Evolutionary conservation across 345 rosid species (phyloP).

Genomic region (Eucalyptus marginata): DNA sequence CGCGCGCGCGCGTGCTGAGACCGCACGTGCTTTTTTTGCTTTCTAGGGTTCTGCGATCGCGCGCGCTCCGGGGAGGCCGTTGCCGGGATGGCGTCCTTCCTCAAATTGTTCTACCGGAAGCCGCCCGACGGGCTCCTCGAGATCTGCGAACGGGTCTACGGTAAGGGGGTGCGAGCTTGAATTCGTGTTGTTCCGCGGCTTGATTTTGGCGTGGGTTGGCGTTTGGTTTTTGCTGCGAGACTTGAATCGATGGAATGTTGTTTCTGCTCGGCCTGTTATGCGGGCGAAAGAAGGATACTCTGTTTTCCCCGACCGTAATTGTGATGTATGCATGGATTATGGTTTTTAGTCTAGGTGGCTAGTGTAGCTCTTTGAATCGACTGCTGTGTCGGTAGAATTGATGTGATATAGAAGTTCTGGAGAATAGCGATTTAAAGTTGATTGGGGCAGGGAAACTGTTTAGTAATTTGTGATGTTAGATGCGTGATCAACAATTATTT

Average conservation of each 20-base stretch:
- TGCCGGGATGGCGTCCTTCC: slow-evolving; percentile 63
- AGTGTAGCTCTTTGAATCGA: not conserved
- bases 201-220: not conserved
- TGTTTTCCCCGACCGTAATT: not conserved
- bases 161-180: slow-evolving; percentile 11
- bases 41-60: not conserved
- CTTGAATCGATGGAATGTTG: not conserved
- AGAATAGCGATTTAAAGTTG: not conserved
- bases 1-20: not conserved
- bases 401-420: not conserved
- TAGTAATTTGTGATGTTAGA: not conserved
- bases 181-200: not conserved
- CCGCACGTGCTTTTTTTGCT: not conserved
- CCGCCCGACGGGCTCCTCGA: slow-evolving; percentile 95
- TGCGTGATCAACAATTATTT: not conserved
- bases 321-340: not conserved
- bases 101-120: slow-evolving; percentile 68
- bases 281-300: not conserved
- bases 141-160: slow-evolving; percentile 80
- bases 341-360: not conserved
- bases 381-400: not conserved
- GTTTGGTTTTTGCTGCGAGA: not conserved
- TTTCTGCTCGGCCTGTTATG: not conserved
- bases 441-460: not conserved
- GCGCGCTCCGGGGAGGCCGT: not conserved